Evolutionary conservation across 2,329 filamentous ascomycete species (phyloP).

Genomic region (Xylariomycetidae sp.): DNA sequence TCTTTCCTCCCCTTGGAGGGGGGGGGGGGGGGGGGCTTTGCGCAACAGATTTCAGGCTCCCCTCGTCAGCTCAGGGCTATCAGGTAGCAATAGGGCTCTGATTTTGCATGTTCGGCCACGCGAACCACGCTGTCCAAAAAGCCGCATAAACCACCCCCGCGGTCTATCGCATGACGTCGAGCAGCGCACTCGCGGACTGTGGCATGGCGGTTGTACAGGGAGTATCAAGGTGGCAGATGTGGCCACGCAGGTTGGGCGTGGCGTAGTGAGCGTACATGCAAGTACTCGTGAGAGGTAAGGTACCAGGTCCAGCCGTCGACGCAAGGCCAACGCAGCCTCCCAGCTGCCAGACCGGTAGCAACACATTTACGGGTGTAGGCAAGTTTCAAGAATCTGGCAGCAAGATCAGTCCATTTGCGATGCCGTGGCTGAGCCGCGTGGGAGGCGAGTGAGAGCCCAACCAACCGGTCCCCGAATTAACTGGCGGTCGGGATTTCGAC

Average conservation of each 20-base stretch:
- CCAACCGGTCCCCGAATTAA: slow-evolving; percentile 21
- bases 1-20: too few relatives aligned
- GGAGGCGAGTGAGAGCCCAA: too few relatives aligned
- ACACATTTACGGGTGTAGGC: neutral
- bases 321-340: slow-evolving; percentile 27
- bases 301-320: slow-evolving; percentile 25
- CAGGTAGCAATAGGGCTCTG: slow-evolving; percentile 4
- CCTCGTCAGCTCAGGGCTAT: too few relatives aligned
- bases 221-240: slow-evolving; percentile 11
- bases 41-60: too few relatives aligned
- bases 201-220: slow-evolving; percentile 16
- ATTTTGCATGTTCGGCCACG: slow-evolving; percentile 1
- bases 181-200: slow-evolving; percentile 7
- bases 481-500: slow-evolving; percentile 16
- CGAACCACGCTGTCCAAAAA: slow-evolving; percentile 1
- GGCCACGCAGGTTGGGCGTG: slow-evolving; percentile 12
- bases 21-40: too few relatives aligned
- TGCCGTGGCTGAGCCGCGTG: too few relatives aligned
- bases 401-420: slow-evolving; percentile 4
- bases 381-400: neutral
- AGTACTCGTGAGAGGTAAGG: slow-evolving; percentile 12
- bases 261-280: slow-evolving; percentile 15
- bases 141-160: slow-evolving; percentile 1
- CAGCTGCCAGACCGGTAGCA: slow-evolving; percentile 14
- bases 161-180: slow-evolving; percentile 16